Conservation (phyloP, 371 early-diverging fungal genomes). For the Umbelopsis sp. region DNA sequence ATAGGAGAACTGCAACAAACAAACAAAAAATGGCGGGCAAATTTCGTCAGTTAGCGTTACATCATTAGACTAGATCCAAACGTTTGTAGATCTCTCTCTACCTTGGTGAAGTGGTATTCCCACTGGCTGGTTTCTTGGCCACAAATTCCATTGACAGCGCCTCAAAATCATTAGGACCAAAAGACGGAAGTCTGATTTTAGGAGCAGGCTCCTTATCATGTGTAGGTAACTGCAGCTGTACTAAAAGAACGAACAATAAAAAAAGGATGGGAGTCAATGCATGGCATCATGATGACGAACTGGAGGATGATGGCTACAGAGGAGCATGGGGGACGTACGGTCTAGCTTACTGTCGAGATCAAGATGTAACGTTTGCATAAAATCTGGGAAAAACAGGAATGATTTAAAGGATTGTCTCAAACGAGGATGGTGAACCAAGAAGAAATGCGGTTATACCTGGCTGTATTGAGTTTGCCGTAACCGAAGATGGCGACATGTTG, state of each 20-base stretch:
- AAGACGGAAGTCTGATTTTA: slow-evolving; percentile 34
- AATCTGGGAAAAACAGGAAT: neutral
- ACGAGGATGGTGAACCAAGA: neutral
- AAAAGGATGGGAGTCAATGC: neutral
- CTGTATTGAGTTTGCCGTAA: slow-evolving; percentile 12
- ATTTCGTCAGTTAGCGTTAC: neutral
- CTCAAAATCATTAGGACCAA: slow-evolving; percentile 21
- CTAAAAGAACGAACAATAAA: slow-evolving; percentile 24
- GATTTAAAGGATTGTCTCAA: neutral
- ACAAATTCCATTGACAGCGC: slow-evolving; percentile 18
- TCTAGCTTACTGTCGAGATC: slow-evolving; percentile 7
- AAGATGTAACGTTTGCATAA: slow-evolving; percentile 11
- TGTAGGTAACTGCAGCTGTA: slow-evolving; percentile 34
- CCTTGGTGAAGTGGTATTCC: slow-evolving; percentile 11
- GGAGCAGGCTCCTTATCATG: slow-evolving; percentile 38
- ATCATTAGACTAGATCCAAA: neutral
- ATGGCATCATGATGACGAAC: neutral
- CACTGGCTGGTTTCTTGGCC: slow-evolving; percentile 7
- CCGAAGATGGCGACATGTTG: slow-evolving; percentile 16
- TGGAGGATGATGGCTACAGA: neutral
- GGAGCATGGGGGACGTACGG: slow-evolving; percentile 9
- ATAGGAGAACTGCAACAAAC: neutral
- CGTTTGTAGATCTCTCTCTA: slow-evolving; percentile 8
- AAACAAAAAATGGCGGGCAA: neutral
- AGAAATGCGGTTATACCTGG: neutral